Percentiles rank a stretch among this genome's conserved stretches.
These are phyloP conservation scores for Hypoxylon fragiforme DNA, from an alignment of 495 filamentous ascomycete genomes.

Conservation along the genomic window DNA sequence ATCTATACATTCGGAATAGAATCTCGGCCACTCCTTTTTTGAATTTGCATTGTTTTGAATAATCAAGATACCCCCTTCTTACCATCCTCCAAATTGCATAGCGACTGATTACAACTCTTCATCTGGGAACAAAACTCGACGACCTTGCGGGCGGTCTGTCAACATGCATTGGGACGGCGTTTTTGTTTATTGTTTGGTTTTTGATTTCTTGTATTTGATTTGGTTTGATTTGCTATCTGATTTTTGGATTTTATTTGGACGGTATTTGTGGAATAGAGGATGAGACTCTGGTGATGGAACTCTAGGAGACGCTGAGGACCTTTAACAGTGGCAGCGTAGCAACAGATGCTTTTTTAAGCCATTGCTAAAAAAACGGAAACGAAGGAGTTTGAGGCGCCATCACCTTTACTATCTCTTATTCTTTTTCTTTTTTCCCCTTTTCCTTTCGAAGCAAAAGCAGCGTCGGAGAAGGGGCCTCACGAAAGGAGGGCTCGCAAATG, in stretches of 20 bases:
- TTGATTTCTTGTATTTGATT: constrained; percentile 1
- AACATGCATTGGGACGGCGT: constrained; percentile 41
- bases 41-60: constrained; percentile 39
- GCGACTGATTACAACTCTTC: constrained; percentile 50
- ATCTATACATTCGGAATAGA: constrained; percentile 38
- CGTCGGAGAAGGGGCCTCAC: constrained; percentile 13
- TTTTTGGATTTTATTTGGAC: too few relatives aligned
- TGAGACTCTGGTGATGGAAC: neutral
- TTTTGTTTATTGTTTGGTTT: constrained; percentile 25
- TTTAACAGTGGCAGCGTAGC: constrained; percentile 14
- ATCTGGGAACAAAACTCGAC: constrained; percentile 31
- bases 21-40: constrained; percentile 40
- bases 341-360: constrained; percentile 7
- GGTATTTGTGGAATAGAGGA: constrained; percentile 19
- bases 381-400: constrained; percentile 27
- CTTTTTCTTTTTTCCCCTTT: too few relatives aligned
- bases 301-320: constrained; percentile 11
- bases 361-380: constrained; percentile 22
- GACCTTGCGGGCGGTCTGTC: constrained; percentile 36
- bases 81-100: constrained; percentile 56
- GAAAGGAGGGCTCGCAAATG: constrained; percentile 16
- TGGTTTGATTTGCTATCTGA: constrained; percentile 15
- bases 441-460: constrained; percentile 7
- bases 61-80: constrained; percentile 38
- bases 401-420: too few relatives aligned